phyloP scores from a whole-genome alignment of 2,329 filamentous ascomycete genomes.

The Ascochyta clinopodiicola region DNA sequence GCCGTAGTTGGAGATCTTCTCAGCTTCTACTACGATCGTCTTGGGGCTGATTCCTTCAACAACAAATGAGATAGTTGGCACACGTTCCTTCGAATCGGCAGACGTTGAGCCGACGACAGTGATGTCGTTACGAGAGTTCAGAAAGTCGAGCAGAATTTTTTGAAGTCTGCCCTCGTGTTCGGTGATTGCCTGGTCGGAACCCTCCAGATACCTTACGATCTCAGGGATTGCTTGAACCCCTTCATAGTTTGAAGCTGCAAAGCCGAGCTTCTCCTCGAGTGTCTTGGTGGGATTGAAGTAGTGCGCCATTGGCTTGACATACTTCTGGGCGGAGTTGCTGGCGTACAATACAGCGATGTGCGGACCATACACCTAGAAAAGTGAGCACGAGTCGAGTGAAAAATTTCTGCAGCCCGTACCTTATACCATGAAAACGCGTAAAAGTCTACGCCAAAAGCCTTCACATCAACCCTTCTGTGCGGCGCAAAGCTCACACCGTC shows the following conservation, averaged over 20 bases:
- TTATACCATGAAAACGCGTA: conserved; percentile 87
- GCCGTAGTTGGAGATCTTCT: conserved; percentile 64
- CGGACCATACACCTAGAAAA: conserved; percentile 69
- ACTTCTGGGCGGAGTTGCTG: conserved; percentile 61
- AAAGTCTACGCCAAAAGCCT: conserved; percentile 72
- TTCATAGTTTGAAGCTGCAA: conserved; percentile 75
- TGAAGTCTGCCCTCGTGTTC: conserved; percentile 68
- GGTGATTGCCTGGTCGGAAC: conserved; percentile 53
- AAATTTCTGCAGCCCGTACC: conserved; percentile 30
- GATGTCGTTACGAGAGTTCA: conserved; percentile 60
- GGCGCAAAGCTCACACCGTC: conserved; percentile 81
- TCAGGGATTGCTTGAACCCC: conserved; percentile 67
- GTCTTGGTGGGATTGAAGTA: conserved; percentile 70
- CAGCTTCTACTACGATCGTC: conserved; percentile 67
- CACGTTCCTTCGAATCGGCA: conserved; percentile 57
- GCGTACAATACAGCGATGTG: conserved; percentile 76
- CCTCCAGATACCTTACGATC: conserved; percentile 67
- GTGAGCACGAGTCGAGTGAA: background rate
- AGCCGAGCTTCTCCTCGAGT: conserved; percentile 70
- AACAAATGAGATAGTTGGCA: conserved; percentile 72
- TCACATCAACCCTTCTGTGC: conserved; percentile 73
- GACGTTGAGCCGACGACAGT: conserved; percentile 65
- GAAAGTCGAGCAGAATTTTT: conserved; percentile 63
- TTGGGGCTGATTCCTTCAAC: conserved; percentile 64
- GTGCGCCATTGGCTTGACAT: conserved; percentile 66